phyloP scores from a whole-genome alignment of 1,284 basidiomycete species.

The Ustilago loliicola region DNA sequence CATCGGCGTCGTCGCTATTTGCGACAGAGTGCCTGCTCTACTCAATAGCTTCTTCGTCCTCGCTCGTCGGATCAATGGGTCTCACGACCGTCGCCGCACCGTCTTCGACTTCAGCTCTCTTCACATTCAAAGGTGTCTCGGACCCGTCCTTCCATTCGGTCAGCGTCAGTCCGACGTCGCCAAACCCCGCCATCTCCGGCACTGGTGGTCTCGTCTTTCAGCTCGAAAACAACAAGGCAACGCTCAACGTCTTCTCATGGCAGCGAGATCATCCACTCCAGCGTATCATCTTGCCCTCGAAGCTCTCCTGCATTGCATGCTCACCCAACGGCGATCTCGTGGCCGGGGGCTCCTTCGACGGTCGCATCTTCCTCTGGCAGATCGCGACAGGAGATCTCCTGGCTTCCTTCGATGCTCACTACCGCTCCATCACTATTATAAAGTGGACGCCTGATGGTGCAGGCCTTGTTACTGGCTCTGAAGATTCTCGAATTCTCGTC shows the following conservation, averaged over 20 bases:
- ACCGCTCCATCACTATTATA: constrained; percentile 85
- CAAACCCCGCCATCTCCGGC: constrained; percentile 75
- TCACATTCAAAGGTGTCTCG: constrained; percentile 58
- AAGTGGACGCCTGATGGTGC: constrained; percentile 85
- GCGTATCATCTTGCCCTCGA: constrained; percentile 90
- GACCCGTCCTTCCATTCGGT: constrained; percentile 55
- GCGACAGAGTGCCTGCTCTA: constrained; percentile 58
- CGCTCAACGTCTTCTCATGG: constrained; percentile 83
- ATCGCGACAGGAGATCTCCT: constrained; percentile 88
- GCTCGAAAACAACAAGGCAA: constrained; percentile 82
- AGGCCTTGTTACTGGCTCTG: constrained; percentile 85
- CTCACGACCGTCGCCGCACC: constrained; percentile 51
- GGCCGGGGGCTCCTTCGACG: constrained; percentile 87
- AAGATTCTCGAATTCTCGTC: constrained; percentile 87
- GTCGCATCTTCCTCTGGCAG: constrained; percentile 96
- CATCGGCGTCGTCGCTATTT: constrained; percentile 49
- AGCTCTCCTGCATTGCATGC: constrained; percentile 82
- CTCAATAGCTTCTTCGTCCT: constrained; percentile 54
- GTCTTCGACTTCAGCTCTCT: constrained; percentile 51
- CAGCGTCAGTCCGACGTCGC: constrained; percentile 38
- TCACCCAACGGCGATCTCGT: constrained; percentile 82
- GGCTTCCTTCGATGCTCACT: constrained; percentile 93
- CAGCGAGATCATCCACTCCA: constrained; percentile 78
- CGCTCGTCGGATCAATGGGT: constrained; percentile 49
- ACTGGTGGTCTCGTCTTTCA: constrained; percentile 82